A percentile compares a stretch with the other conserved stretches of the same genome.
Conservation (phyloP, 176 grass and related monocot genomes). For the Metroxylon sagu region DNA sequence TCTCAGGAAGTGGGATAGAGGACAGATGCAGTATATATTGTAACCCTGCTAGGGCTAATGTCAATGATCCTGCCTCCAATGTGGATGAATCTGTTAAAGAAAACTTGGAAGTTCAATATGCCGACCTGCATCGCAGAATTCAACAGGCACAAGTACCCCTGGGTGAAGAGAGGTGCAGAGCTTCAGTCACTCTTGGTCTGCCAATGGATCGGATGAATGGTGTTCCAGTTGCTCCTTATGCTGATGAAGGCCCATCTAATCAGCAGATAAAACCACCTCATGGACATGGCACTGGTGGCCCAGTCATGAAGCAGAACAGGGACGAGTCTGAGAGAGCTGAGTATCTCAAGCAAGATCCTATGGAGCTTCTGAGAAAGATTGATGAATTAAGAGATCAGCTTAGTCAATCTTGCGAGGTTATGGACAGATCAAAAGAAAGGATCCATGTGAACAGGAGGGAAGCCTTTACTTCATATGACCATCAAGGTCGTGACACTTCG, state of each 20-base stretch:
- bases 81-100: background rate
- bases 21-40: no score
- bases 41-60: background rate
- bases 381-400: constrained; percentile 87
- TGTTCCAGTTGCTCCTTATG: no score
- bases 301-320: background rate
- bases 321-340: background rate
- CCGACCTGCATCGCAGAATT: no score
- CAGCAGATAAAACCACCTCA: background rate
- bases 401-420: constrained; percentile 51
- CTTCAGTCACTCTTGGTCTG: no score
- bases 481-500: constrained; percentile 21
- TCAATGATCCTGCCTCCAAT: background rate
- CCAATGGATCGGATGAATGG: no score
- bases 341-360: constrained; percentile 45
- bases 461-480: constrained; percentile 22
- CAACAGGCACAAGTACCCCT: no score
- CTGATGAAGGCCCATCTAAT: no score
- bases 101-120: background rate
- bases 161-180: background rate
- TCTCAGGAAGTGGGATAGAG: no score
- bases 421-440: constrained; percentile 32
- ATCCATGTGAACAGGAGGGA: constrained; percentile 10
- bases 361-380: constrained; percentile 71
- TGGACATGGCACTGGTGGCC: background rate